Evolutionary conservation across 345 rosid species (phyloP), one percentile per base, ranked within the genome.

Genomic region (Camelina hispida): DNA sequence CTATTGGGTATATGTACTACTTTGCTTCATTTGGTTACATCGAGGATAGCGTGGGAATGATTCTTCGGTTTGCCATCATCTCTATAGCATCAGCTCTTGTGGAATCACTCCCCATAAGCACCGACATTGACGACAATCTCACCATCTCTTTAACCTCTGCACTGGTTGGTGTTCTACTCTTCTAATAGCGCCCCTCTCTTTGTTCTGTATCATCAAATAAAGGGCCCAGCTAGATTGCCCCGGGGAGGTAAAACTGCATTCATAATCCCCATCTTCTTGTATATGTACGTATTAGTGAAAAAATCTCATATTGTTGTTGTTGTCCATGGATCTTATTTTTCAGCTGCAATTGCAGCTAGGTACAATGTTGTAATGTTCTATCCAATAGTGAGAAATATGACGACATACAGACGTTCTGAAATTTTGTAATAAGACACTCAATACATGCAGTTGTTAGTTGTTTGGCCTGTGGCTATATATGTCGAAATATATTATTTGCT

Each of bases 81-180:
- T 94, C 97, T 38, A 23, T 86, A 53, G 96, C 87, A 40, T 88
- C 98, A 2, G 77, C 96, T 5, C 0, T 94, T 48, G 92, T 90
- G 35, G 98, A 94, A 81, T 94, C 98, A 62, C 89, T 86, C 18
- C 97, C 97, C 14, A 81, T 91, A 38, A 87, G 97, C 77, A 84
- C 93, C 4, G 74, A 58, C 69, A 87, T 94, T 50, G 98, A 94
- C 59, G 98, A 94, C 84, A 94, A 94, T 78, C 97, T 94, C 59
- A 94, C 96, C 3, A 81, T 90, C 44, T 81, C 97, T 37, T 34
- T 94, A 50, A 73, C 97, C 52, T 87, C 89, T 62, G 59, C 90
- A 7, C 61, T 87, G 37, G 38, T 90, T 12, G 98, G 97, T 48
- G 74, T 69, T 80, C 79, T 88, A 72, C 82, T 94, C 35, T 83